Percentiles rank a stretch among this genome's conserved stretches.
Evolutionary conservation across 345 rosid genomes (phyloP).

Genomic region (Sapria himalayana): DNA sequence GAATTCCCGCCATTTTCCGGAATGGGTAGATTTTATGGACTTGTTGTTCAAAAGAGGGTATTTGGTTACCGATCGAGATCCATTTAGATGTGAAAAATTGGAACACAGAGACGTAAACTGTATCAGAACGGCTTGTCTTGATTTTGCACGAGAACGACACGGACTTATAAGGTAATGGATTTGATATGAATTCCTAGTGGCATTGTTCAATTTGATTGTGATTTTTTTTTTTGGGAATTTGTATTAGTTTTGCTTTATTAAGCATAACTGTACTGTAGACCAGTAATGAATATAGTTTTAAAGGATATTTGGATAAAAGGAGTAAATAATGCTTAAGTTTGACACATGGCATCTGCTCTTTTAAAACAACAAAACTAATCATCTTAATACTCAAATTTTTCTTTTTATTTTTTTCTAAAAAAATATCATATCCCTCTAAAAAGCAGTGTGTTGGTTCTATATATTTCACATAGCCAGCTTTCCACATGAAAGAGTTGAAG

Average conservation of each 20-base stretch:
- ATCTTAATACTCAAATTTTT: too few species aligned
- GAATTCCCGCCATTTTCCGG: constrained; percentile 62
- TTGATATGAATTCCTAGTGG: constrained; percentile 2
- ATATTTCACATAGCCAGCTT: too few species aligned
- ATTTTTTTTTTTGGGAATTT: background rate
- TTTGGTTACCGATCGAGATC: constrained; percentile 26
- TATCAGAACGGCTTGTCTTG: constrained; percentile 64
- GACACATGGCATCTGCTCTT: constrained; percentile 14
- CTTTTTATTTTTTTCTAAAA: too few species aligned
- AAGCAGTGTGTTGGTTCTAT: too few species aligned
- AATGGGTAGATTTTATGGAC: constrained; percentile 59
- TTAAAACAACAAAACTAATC: too few species aligned
- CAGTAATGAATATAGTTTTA: background rate
- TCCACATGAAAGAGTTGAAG: too few species aligned
- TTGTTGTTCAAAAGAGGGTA: constrained; percentile 34
- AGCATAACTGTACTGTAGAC: constrained; percentile 2
- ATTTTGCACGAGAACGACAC: constrained; percentile 46
- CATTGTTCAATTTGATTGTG: background rate
- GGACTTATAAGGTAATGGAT: constrained; percentile 38
- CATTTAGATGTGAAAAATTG: constrained; percentile 16
- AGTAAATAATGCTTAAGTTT: background rate
- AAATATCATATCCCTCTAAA: too few species aligned
- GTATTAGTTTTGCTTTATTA: background rate
- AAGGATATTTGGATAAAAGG: background rate
- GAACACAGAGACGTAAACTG: constrained; percentile 30